A percentile compares a stretch with the other conserved stretches of the same genome.
These are phyloP conservation scores for Atractiella rhizophila DNA, from an alignment of 768 basidiomycete species.

Conservation along the genomic window DNA sequence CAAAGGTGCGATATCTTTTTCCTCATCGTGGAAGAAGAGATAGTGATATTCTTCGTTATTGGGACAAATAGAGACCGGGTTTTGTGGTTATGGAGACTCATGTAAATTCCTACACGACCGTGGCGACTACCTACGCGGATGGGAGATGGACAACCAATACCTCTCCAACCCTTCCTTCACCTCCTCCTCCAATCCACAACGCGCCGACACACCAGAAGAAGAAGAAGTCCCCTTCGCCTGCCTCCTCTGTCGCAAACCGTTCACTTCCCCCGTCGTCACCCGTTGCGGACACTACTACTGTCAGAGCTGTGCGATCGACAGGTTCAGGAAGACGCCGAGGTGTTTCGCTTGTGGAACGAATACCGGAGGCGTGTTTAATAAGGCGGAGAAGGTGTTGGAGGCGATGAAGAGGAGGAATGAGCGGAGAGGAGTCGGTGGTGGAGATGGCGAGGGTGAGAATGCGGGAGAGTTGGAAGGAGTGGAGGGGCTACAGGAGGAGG, in stretches of 20 bases:
- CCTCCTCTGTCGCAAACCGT: conserved; percentile 78
- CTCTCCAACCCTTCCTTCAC: conserved; percentile 41
- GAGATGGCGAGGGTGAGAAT: not conserved
- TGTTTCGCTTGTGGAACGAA: conserved; percentile 81
- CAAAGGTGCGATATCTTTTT: conserved; percentile 41
- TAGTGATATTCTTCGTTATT: conserved; percentile 3
- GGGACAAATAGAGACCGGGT: conserved; percentile 87
- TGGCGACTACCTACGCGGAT: conserved; percentile 71
- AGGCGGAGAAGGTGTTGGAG: conserved; percentile 3
- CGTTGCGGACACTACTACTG: conserved; percentile 95
- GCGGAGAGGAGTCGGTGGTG: not conserved
- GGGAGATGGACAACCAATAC: conserved; percentile 69
- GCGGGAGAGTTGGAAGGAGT: not conserved
- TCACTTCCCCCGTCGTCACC: conserved; percentile 83
- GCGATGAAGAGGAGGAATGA: not conserved
- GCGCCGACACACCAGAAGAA: conserved; percentile 31
- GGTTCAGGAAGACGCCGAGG: conserved; percentile 79
- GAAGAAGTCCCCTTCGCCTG: conserved; percentile 97
- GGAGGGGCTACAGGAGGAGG: not conserved
- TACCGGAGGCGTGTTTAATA: conserved; percentile 87
- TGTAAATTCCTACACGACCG: conserved; percentile 89
- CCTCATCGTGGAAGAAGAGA: not conserved
- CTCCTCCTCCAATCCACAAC: conserved; percentile 27
- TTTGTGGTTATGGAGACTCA: conserved; percentile 94
- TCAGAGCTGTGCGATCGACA: conserved; percentile 77